Evolutionary conservation across 176 grass and related monocot genomes (phyloP).

Genomic region (Calamus simplicifolius): DNA sequence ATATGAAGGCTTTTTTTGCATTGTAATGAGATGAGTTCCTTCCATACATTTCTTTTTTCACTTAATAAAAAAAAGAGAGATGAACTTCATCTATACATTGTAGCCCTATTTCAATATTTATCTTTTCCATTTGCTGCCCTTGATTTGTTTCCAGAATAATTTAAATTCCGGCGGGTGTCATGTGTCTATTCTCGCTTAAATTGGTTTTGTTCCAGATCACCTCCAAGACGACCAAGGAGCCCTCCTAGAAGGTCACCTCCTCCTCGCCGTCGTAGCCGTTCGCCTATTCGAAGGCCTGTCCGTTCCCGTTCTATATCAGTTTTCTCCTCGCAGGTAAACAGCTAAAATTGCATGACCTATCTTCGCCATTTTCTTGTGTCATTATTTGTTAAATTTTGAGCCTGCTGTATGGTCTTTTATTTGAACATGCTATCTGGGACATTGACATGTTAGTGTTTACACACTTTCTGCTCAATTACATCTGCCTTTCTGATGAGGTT

Average conservation of each 20-base stretch:
- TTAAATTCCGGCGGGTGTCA: not conserved
- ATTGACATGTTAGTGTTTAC: too few relatives aligned
- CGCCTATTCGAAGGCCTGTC: slow-evolving; percentile 68
- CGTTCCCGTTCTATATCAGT: slow-evolving; percentile 74
- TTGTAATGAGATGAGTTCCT: too few relatives aligned
- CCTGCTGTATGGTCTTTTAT: not conserved
- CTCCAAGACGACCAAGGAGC: slow-evolving; percentile 83
- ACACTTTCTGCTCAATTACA: not conserved
- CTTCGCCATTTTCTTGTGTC: not conserved
- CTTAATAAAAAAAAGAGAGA: too few relatives aligned
- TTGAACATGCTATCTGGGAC: too few relatives aligned
- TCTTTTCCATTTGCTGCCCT: too few relatives aligned
- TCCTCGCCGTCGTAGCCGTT: slow-evolving; percentile 53
- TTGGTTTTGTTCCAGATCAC: slow-evolving; percentile 40
- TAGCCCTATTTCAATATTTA: too few relatives aligned
- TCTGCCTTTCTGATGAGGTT: not conserved
- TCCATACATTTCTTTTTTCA: too few relatives aligned
- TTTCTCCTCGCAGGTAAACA: slow-evolving; percentile 80
- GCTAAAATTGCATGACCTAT: too few relatives aligned
- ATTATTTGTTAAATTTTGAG: not conserved
- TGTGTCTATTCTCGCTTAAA: too few relatives aligned
- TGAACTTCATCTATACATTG: too few relatives aligned
- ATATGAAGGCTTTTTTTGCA: too few relatives aligned
- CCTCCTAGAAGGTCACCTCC: slow-evolving; percentile 91
- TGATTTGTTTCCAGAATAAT: not conserved